Evolutionary conservation across 768 basidiomycete genomes (phyloP), one percentile per base, ranked within the genome.

Genomic region (Leccinum arenicola): DNA sequence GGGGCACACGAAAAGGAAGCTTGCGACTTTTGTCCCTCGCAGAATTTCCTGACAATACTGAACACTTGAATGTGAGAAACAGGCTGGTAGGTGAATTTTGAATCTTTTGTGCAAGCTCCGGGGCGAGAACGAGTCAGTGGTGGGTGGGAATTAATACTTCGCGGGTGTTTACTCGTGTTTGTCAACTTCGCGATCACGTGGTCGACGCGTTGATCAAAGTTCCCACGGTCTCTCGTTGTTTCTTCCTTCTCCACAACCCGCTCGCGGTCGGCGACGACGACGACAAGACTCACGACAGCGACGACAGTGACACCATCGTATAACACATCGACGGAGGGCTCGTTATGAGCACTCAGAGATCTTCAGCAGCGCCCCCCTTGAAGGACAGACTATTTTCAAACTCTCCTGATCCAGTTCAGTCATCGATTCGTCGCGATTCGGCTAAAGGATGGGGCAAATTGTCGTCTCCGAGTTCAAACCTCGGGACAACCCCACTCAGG

Each of bases 401-500:
- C 63, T 79, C 85, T 52, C 81, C 84, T 14, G 85, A 87, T 71
- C 79, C 82, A 55, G 82, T 84, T 67, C 85, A 86, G 69, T 82
- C 80, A 31, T 84, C 84, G 17, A 86, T 86, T 61, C 75, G 80
- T 66, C 81, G 84, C 56, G 82, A 86, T 64, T 86, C 86, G 40
- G 84, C 82, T 57, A 80, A 83, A 75, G 85, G 84, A 61, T 87
- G 88, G 85, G 75, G 72, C 35, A 80, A 83, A 25, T 74, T 82
- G 4, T 75, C 81, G 21, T 61, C 68, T 3, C 51, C 66, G 9
- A 50, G 27, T n/a, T 62, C 70, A 27, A 59, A 79, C 31, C 15
- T 53, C 1, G 69, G 62, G 29, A 84, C 82, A 0, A 84, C 87
- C 0, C 90, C 90, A 21, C 82, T 92, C 48, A 82, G 88, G 61